These are phyloP conservation scores for Astragalus glycyphyllos DNA, from an alignment of 306 rosid species.

Conservation along the genomic window DNA sequence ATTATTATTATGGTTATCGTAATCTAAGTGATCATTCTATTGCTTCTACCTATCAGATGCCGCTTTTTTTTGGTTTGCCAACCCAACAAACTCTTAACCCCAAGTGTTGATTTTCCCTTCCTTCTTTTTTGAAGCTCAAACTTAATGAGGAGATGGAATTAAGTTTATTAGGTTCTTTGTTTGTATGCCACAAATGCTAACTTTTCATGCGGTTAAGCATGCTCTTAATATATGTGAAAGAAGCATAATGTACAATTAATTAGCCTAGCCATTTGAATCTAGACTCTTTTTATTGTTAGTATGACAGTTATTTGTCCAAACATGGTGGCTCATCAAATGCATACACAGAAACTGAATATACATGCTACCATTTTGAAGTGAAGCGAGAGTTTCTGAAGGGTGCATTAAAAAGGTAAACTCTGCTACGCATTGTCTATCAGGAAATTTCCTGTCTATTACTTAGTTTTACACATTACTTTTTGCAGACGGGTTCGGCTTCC, in stretches of 20 bases:
- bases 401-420: slow-evolving; percentile 80
- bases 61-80: slow-evolving; percentile 25
- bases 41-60: slow-evolving; percentile 32
- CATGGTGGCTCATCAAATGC: slow-evolving; percentile 99
- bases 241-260: slow-evolving; percentile 26
- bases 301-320: slow-evolving; percentile 96
- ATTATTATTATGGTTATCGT: not conserved
- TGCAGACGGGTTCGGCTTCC: slow-evolving; percentile 38
- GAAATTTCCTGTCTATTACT: slow-evolving; percentile 31
- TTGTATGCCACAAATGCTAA: slow-evolving; percentile 14
- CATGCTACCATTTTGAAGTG: slow-evolving; percentile 99
- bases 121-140: slow-evolving; percentile 6
- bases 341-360: slow-evolving; percentile 86
- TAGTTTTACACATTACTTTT: slow-evolving; percentile 25
- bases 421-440: slow-evolving; percentile 29
- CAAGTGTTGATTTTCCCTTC: not conserved
- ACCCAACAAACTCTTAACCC: slow-evolving; percentile 8
- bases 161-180: slow-evolving; percentile 30
- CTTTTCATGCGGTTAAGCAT: slow-evolving; percentile 31
- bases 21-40: slow-evolving; percentile 1
- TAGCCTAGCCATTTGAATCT: slow-evolving; percentile 46
- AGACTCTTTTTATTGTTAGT: slow-evolving; percentile 67
- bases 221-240: slow-evolving; percentile 31
- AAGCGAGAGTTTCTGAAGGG: slow-evolving; percentile 86
- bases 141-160: slow-evolving; percentile 27